Base-by-base conservation (phyloP, 2,329 filamentous ascomycete genomes). In the Coniosporium tulheliwenetii region DNA sequence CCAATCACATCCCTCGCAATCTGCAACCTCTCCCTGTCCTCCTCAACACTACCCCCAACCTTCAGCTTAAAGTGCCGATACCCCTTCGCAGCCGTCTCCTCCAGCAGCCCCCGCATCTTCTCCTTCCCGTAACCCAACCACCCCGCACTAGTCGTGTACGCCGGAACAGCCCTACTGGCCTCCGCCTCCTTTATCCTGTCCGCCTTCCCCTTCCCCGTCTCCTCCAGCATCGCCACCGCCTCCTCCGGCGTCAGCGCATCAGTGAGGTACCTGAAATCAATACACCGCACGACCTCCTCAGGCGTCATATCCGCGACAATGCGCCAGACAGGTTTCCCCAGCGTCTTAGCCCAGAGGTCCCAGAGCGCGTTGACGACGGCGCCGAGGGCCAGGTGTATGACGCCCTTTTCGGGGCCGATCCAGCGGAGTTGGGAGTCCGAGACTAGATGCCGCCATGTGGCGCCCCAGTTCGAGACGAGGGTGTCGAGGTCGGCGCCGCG, bases 251-350 rank as follows among this genome's bases (percentile, higher is more conserved):
- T 93, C 48, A 94, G 70, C n/a, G 85, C 85, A 62, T 94, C 86
- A 16, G 83, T 91, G 60, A 94, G 93, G 64, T 95, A 94, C 39
- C 86, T 73, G 67, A 94, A 95, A 64, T 94, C 87, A 57, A 95
- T 87, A 64, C 86, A 89, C 44, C 70, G 64, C 39, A 94, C 85
- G 39, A 93, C 76, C 64, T 94, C 80, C 62, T 91, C 81, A 1
- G 86, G 85, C 3, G 72, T 79, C 83, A 94, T 93, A 50, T 94
- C 86, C 9, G 82, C 81, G 16, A 95, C 81, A 46, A 95, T 80
- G 44, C 78, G 74, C 87, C 86, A 94, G 10, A 94, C 84, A 3
- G 86, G 87, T 67, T 94, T 93, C 48, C 74, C 71, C 31, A 91
- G 73, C 2, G 73, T 30, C 15, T 56, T 48, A 29, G 52, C 54